Percentiles rank a stretch among this genome's conserved stretches.
Conservation (phyloP, 2,329 filamentous ascomycete genomes). For the Hypoxylon sp. region DNA sequence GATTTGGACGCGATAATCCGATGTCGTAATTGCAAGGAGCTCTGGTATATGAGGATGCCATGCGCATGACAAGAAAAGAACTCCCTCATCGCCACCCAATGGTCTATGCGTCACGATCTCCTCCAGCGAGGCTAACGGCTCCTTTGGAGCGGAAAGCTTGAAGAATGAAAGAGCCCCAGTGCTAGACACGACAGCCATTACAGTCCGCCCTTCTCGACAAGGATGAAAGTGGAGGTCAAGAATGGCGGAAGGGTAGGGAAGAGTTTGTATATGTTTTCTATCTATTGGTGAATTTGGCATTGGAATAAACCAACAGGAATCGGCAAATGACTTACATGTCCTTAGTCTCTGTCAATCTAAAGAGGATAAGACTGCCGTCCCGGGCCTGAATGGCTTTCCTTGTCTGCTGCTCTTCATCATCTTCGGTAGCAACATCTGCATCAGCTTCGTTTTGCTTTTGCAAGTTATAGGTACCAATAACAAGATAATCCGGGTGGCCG, state of each 20-base stretch:
- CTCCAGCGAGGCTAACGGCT: slow-evolving; percentile 43
- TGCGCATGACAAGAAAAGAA: slow-evolving; percentile 78
- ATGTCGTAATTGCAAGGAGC: slow-evolving; percentile 79
- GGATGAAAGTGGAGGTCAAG: slow-evolving; percentile 88
- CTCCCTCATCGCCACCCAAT: slow-evolving; percentile 66
- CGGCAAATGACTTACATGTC: slow-evolving; percentile 66
- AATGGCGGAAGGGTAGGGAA: slow-evolving; percentile 78
- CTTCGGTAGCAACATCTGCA: slow-evolving; percentile 37
- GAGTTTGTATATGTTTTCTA: slow-evolving; percentile 71
- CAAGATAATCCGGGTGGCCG: slow-evolving; percentile 72
- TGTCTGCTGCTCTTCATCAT: slow-evolving; percentile 44
- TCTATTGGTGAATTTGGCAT: slow-evolving; percentile 43
- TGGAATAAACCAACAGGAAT: slow-evolving; percentile 22
- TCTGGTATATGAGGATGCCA: slow-evolving; percentile 75
- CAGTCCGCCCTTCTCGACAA: slow-evolving; percentile 58
- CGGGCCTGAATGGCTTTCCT: slow-evolving; percentile 69
- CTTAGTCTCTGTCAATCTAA: slow-evolving; percentile 64
- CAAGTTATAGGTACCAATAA: slow-evolving; percentile 89
- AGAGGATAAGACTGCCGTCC: slow-evolving; percentile 81
- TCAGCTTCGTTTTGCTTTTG: slow-evolving; percentile 61
- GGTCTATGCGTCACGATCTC: slow-evolving; percentile 63
- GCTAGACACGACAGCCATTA: slow-evolving; percentile 83
- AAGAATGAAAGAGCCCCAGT: slow-evolving; percentile 79
- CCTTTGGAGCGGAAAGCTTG: slow-evolving; percentile 56
- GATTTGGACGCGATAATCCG: slow-evolving; percentile 74